These are phyloP conservation scores for Trichoderma sp. DNA, from an alignment of 2,329 filamentous ascomycete species.

Conservation along the genomic window DNA sequence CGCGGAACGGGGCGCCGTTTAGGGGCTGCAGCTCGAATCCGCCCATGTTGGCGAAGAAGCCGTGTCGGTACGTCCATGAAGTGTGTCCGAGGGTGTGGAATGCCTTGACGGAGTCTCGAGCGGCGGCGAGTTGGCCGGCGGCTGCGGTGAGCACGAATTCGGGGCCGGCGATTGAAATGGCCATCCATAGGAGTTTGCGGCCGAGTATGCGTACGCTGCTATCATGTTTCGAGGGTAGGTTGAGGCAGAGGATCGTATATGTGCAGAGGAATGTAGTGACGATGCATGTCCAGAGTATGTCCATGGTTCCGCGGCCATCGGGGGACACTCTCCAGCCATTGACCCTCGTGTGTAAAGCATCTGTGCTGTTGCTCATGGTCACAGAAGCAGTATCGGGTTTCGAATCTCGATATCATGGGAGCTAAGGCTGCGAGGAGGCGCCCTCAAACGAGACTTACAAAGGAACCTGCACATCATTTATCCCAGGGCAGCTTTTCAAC, in stretches of 20 bases:
- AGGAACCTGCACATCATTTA: background rate
- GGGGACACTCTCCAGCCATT: background rate
- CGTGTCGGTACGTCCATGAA: background rate
- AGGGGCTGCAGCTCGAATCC: background rate
- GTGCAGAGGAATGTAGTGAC: background rate
- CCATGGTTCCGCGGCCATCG: background rate
- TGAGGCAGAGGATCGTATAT: background rate
- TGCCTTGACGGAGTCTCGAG: background rate
- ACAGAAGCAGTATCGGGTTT: background rate
- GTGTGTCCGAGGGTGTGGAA: slow-evolving; percentile 4
- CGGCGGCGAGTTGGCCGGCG: background rate
- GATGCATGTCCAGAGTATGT: background rate
- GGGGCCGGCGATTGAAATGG: background rate
- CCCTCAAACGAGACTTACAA: background rate
- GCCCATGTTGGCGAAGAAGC: background rate
- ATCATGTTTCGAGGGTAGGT: background rate
- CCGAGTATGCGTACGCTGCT: background rate
- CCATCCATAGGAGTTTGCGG: background rate
- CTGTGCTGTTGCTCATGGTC: background rate
- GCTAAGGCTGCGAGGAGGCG: background rate
- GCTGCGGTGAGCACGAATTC: background rate
- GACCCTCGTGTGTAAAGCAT: background rate
- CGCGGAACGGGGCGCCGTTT: background rate
- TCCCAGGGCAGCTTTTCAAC: too few relatives aligned
- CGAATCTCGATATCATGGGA: background rate